Base-by-base conservation (phyloP, 2,329 filamentous ascomycete genomes). In the Diaporthe citriasiana region DNA sequence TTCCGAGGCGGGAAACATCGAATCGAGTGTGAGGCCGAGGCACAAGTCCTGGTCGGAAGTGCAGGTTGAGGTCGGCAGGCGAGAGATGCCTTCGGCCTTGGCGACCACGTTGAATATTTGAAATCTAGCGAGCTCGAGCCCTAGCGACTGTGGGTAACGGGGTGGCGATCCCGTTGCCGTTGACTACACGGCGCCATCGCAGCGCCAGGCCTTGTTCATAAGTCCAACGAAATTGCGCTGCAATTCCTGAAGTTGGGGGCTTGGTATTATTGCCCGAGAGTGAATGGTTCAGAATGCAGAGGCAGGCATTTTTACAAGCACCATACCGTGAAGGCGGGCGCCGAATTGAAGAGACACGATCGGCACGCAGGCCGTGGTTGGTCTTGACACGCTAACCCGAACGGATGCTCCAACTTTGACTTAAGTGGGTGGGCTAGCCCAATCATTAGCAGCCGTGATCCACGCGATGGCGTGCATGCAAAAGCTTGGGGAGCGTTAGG, bases 101-200 rank as follows among this genome's bases (percentile, higher is more conserved):
- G 60, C 47, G 63, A 51, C 47, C 47, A 40, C 47, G n/a, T 68
- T 53, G 47, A 68, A 40, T 27, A 68, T 40, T 68, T 68, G 63
- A 68, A 66, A 66, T 57, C 38, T 40, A 66, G 35, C 55, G 56
- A 66, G 56, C 65, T 42, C 68, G 56, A 70, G 60, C 70, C 73
- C 65, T 70, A 57, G 50, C 57, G 22, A 45, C 25, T 68, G 63
- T 53, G 63, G 47, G 53, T 73, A 45, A 25, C 42, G 63, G 56
- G 59, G 68, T 42, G 65, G 71, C 40, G 47, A 65, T 75, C 65
- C 53, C 33, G 40, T 17, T 7, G 63, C 63, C 22, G 12, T 68
- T 53, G 30, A 68, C 63, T n/a, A 68, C 63, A 68, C 13, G 10
- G 47, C 63, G 51, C 15, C 47, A 53, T 68, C 63, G 47, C 45